Percentiles rank a stretch among this genome's conserved stretches.
phyloP scores from a whole-genome alignment of 352 stramenopile genomes.

The Blastocystis sp. region DNA sequence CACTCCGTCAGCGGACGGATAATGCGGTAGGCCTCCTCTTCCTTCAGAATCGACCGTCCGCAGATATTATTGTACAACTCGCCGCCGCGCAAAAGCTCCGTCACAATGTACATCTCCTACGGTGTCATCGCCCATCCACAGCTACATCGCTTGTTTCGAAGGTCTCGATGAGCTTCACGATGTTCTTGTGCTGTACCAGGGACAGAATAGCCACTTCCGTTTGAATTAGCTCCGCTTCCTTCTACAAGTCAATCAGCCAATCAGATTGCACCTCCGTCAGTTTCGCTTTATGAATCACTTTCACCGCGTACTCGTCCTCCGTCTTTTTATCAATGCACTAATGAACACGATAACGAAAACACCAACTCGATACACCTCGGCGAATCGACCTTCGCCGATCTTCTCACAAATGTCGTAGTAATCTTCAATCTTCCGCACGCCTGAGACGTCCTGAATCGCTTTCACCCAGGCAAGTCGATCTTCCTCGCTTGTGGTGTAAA shows the following conservation, averaged over 20 bases:
- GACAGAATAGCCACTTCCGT: conserved; percentile 83
- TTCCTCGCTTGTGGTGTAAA: conserved; percentile 71
- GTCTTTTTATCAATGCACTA: conserved; percentile 68
- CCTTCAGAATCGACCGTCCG: conserved; percentile 70
- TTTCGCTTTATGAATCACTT: conserved; percentile 81
- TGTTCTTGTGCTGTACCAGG: conserved; percentile 68
- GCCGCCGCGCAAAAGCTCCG: conserved; percentile 83
- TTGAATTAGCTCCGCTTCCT: conserved; percentile 76
- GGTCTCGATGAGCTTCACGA: conserved; percentile 67
- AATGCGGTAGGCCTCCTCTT: conserved; percentile 73
- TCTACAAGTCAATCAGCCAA: background rate
- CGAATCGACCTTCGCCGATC: conserved; percentile 76
- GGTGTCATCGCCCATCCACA: background rate
- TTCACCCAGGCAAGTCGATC: conserved; percentile 70
- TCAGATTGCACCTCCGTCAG: conserved; percentile 63
- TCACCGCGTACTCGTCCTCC: conserved; percentile 68
- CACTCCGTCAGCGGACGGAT: conserved; percentile 78
- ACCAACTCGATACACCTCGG: conserved; percentile 67
- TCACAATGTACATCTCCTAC: conserved; percentile 89
- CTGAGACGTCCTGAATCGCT: conserved; percentile 68
- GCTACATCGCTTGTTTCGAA: conserved; percentile 71
- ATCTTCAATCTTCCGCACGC: conserved; percentile 76
- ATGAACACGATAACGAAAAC: background rate
- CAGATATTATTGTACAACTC: conserved; percentile 92
- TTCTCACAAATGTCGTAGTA: conserved; percentile 74